Conservation (phyloP, 495 filamentous ascomycete genomes). For the Penicillium longicatenatum region DNA sequence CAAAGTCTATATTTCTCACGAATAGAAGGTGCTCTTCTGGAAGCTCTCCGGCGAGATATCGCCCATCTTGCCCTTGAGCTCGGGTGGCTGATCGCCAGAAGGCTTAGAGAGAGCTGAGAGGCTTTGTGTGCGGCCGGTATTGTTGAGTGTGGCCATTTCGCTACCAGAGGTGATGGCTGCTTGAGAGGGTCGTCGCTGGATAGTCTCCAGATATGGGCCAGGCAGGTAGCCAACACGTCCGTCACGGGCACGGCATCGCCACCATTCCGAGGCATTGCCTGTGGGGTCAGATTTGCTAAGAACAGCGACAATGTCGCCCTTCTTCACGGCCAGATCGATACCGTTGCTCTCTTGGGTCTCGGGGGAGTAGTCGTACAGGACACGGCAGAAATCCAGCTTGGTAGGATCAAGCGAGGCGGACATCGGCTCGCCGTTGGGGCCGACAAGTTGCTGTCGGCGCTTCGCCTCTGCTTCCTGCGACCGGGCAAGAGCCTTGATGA, state of each 20-base stretch:
- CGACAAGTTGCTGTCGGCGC: slow-evolving; percentile 55
- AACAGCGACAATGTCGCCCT: slow-evolving; percentile 94
- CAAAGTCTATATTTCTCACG: slow-evolving; percentile 26
- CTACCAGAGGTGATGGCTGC: slow-evolving; percentile 52
- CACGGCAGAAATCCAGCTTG: slow-evolving; percentile 93
- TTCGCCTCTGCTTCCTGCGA: slow-evolving; percentile 80
- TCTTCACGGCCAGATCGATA: slow-evolving; percentile 87
- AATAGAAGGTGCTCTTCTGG: slow-evolving; percentile 85
- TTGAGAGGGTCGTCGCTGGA: slow-evolving; percentile 67
- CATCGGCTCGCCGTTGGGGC: slow-evolving; percentile 51
- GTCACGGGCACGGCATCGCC: slow-evolving; percentile 92
- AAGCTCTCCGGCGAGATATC: slow-evolving; percentile 83
- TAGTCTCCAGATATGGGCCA: slow-evolving; percentile 81
- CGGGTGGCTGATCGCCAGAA: slow-evolving; percentile 35
- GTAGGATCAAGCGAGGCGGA: slow-evolving; percentile 67
- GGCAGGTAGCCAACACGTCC: slow-evolving; percentile 90
- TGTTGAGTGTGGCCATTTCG: slow-evolving; percentile 52
- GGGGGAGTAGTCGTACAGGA: slow-evolving; percentile 90
- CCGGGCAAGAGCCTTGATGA: slow-evolving; percentile 80
- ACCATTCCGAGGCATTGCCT: slow-evolving; percentile 94
- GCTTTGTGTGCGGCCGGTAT: slow-evolving; percentile 29
- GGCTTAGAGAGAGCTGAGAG: slow-evolving; percentile 26
- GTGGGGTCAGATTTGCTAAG: slow-evolving; percentile 89
- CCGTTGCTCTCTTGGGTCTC: slow-evolving; percentile 65
- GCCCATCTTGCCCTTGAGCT: slow-evolving; percentile 50